phyloP scores from a whole-genome alignment of 306 rosid genomes.

The Lathyrus sativus region DNA sequence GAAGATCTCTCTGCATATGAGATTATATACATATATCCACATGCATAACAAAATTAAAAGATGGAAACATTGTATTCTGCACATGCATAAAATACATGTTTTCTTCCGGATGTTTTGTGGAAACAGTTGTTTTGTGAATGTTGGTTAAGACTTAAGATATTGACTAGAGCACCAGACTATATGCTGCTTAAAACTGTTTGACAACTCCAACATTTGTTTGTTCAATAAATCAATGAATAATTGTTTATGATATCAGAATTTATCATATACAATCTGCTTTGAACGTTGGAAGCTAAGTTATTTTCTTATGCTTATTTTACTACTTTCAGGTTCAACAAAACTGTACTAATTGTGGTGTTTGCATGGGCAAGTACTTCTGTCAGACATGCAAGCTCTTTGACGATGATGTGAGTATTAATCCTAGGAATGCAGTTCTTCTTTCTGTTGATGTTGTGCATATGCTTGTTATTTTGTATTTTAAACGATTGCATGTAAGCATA shows the following conservation, averaged over 20 bases:
- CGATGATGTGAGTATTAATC: slow-evolving; percentile 74
- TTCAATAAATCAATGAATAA: not conserved
- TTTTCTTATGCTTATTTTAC: slow-evolving; percentile 21
- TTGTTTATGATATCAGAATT: not conserved
- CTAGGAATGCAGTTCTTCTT: not conserved
- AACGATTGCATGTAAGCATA: slow-evolving; percentile 6
- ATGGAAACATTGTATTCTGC: not conserved
- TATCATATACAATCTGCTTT: not conserved
- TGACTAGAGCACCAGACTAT: not conserved
- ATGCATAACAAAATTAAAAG: not conserved
- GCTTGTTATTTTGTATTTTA: not conserved
- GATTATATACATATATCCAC: not conserved
- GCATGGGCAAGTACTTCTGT: slow-evolving; percentile 91
- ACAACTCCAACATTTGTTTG: not conserved
- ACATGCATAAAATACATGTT: too few species aligned
- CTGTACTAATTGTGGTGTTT: slow-evolving; percentile 83
- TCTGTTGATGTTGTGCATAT: not conserved
- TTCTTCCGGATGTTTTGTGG: slow-evolving; percentile 13
- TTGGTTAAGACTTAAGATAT: not conserved
- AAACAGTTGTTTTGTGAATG: not conserved
- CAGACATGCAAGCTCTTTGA: slow-evolving; percentile 81
- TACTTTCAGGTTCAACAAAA: slow-evolving; percentile 69
- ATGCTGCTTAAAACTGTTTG: not conserved
- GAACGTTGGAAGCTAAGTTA: not conserved
- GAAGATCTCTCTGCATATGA: not conserved